Percentiles rank a stretch among this genome's conserved stretches.
These are phyloP conservation scores for Leucogyrophana mollusca DNA, from an alignment of 768 basidiomycete species.

Conservation along the genomic window DNA sequence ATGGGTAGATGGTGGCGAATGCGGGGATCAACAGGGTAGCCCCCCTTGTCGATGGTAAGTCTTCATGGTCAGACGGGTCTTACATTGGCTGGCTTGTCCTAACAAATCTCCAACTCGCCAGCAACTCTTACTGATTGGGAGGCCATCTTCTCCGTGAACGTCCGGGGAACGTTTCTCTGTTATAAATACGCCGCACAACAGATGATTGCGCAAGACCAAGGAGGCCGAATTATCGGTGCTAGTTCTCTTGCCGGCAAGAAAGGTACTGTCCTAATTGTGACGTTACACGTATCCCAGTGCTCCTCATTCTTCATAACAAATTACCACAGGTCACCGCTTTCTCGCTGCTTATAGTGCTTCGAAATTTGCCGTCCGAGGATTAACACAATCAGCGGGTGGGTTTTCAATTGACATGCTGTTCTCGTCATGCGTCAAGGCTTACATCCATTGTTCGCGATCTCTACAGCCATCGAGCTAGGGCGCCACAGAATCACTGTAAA, in stretches of 20 bases:
- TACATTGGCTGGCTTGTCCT: no score
- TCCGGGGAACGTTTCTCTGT: conserved; percentile 38
- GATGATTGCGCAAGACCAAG: conserved; percentile 41
- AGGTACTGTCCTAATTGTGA: conserved; percentile 15
- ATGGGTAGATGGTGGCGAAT: conserved; percentile 23
- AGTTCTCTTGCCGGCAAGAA: conserved; percentile 37
- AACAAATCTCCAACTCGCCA: conserved; percentile 9
- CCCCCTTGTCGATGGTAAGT: conserved; percentile 12
- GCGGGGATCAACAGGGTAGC: conserved; percentile 15
- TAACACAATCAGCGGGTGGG: conserved; percentile 35
- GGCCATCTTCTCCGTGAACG: conserved; percentile 33
- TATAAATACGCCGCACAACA: conserved; percentile 43
- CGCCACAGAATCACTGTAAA: conserved; percentile 30
- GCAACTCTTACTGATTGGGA: conserved; percentile 34
- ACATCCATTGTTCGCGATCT: no score
- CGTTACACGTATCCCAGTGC: not conserved
- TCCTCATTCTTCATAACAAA: not conserved
- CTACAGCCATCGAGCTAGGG: conserved; percentile 30
- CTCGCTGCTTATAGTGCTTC: conserved; percentile 32
- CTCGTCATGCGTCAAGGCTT: not conserved
- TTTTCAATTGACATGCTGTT: no score
- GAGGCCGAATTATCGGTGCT: conserved; percentile 41
- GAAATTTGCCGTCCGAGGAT: conserved; percentile 44
- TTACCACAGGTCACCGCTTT: conserved; percentile 22
- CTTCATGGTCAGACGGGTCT: conserved; percentile 3